A percentile compares a stretch with the other conserved stretches of the same genome.
phyloP scores from a whole-genome alignment of 2,329 filamentous ascomycete species.

The Sporothrix inflata region DNA sequence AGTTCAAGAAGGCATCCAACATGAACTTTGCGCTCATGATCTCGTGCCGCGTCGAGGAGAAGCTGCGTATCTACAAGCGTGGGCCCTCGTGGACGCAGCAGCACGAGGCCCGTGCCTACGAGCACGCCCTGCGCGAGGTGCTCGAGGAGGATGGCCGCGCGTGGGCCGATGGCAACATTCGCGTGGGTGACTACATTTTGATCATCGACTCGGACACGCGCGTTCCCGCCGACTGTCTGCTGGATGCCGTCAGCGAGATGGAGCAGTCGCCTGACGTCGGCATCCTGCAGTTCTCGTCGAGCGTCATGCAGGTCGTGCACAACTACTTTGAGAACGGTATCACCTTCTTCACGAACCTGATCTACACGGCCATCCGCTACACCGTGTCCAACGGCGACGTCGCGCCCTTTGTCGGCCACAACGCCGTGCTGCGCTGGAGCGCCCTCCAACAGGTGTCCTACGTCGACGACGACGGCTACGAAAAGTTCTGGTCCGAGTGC shows the following conservation, averaged over 20 bases:
- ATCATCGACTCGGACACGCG: slow-evolving; percentile 80
- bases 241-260: slow-evolving; percentile 82
- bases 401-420: slow-evolving; percentile 80
- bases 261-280: slow-evolving; percentile 77
- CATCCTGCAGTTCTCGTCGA: slow-evolving; percentile 76
- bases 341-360: slow-evolving; percentile 72
- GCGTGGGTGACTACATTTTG: slow-evolving; percentile 80
- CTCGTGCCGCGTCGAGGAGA: slow-evolving; percentile 71
- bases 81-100: slow-evolving; percentile 66
- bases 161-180: slow-evolving; percentile 84
- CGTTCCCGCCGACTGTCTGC: slow-evolving; percentile 74
- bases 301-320: slow-evolving; percentile 77
- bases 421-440: slow-evolving; percentile 74
- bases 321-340: slow-evolving; percentile 74
- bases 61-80: slow-evolving; percentile 61
- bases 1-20: slow-evolving; percentile 73
- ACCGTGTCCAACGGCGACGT: slow-evolving; percentile 78
- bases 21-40: slow-evolving; percentile 73
- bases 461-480: slow-evolving; percentile 68
- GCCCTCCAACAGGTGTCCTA: slow-evolving; percentile 76
- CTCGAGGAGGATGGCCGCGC: slow-evolving; percentile 70
- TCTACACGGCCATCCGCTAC: slow-evolving; percentile 77
- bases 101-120: slow-evolving; percentile 69
- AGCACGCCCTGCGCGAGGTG: slow-evolving; percentile 65
- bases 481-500: slow-evolving; percentile 81